Evolutionary conservation across 75 land plant genomes (phyloP).

Genomic region (Cunninghamia lanceolata): DNA sequence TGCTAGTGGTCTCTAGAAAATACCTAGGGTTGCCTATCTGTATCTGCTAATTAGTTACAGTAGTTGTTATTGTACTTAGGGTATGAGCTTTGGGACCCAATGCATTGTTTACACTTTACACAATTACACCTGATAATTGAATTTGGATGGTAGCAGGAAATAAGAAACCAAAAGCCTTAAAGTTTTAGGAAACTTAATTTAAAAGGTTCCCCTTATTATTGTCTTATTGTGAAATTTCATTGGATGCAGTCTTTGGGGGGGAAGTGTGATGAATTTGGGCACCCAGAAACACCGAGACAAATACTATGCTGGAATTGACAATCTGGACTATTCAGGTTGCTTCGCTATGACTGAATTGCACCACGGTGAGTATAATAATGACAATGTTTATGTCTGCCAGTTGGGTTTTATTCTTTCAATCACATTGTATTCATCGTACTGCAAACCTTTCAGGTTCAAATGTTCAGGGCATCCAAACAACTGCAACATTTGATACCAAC

Average conservation of each 20-base stretch:
- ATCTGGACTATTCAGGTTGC: slow-evolving; percentile 84
- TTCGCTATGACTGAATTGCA: slow-evolving; percentile 99
- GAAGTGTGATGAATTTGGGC: slow-evolving; percentile 88
- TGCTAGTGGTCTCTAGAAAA: neutral
- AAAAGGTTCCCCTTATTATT: neutral
- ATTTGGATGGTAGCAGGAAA: neutral
- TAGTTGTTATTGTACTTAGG: neutral
- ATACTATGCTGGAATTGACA: slow-evolving; percentile 79
- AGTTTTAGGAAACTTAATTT: neutral
- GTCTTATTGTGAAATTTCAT: slow-evolving; percentile 3
- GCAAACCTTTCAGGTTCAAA: slow-evolving; percentile 66
- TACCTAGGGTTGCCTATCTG: neutral
- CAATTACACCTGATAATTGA: neutral
- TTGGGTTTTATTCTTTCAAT: neutral
- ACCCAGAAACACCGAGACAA: slow-evolving; percentile 90
- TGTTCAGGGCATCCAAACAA: slow-evolving; percentile 94
- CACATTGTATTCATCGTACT: neutral
- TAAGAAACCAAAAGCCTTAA: neutral
- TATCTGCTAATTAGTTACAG: neutral
- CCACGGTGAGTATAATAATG: slow-evolving; percentile 55
- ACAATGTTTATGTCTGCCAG: neutral
- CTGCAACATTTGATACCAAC: slow-evolving; percentile 73
- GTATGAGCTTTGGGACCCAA: neutral
- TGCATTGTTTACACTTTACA: neutral
- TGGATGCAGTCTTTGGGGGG: slow-evolving; percentile 92